Percentiles rank a stretch among this genome's conserved stretches.
These are phyloP conservation scores for Eruca vesicaria DNA, from an alignment of 441 rosid genomes.

Conservation along the genomic window DNA sequence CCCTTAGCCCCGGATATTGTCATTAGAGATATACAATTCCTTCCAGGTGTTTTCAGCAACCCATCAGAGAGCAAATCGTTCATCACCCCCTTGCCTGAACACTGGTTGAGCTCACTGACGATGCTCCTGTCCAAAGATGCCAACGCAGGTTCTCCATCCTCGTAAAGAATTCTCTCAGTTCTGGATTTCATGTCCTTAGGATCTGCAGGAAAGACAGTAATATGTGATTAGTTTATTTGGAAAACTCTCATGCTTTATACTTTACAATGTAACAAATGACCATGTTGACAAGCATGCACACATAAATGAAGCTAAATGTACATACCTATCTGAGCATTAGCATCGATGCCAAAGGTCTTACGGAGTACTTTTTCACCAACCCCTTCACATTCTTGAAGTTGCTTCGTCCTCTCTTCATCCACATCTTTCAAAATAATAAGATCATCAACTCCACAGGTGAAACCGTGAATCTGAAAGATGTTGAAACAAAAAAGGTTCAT, in stretches of 20 bases:
- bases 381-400: slow-evolving; percentile 71
- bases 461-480: slow-evolving; percentile 84
- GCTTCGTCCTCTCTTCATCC: slow-evolving; percentile 68
- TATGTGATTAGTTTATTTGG: not conserved
- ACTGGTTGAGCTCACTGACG: slow-evolving; percentile 71
- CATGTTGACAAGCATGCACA: slow-evolving; percentile 18
- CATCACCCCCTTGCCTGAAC: slow-evolving; percentile 71
- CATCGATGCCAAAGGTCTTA: slow-evolving; percentile 63
- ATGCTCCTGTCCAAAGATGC: slow-evolving; percentile 79
- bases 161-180: slow-evolving; percentile 72
- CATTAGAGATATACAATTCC: slow-evolving; percentile 93
- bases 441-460: slow-evolving; percentile 99
- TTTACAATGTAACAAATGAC: slow-evolving; percentile 20
- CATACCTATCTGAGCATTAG: slow-evolving; percentile 53
- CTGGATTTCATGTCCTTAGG: slow-evolving; percentile 60
- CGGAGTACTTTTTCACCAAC: slow-evolving; percentile 77
- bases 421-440: slow-evolving; percentile 68
- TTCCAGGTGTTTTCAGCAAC: slow-evolving; percentile 81
- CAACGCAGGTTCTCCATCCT: slow-evolving; percentile 84
- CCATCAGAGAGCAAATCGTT: slow-evolving; percentile 83
- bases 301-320: too few species aligned
- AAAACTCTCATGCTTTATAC: too few species aligned
- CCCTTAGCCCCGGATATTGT: slow-evolving; percentile 99
- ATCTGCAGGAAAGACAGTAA: slow-evolving; percentile 46
- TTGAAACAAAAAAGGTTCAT: slow-evolving; percentile 28